Evolutionary conservation across 345 rosid genomes (phyloP).

Genomic region (Eucalyptus dawsonii): DNA sequence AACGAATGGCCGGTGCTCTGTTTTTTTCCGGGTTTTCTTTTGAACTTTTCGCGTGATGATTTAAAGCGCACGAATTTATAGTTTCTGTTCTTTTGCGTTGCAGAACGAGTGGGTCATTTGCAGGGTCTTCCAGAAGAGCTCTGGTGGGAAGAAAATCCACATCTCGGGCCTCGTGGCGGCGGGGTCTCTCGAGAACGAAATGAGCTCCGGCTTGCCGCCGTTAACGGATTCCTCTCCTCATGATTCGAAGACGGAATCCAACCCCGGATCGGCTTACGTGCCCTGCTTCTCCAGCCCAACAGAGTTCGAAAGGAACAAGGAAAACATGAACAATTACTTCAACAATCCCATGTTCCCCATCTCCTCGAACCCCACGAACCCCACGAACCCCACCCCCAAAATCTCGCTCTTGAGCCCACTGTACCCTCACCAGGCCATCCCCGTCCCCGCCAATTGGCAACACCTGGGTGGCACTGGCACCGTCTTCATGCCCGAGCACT

Average conservation of each 20-base stretch:
- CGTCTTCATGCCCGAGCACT: conserved; percentile 27
- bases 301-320: conserved; percentile 13
- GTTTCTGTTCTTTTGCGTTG: background rate
- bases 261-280: conserved; percentile 35
- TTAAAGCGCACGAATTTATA: background rate
- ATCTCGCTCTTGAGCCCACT: conserved; percentile 18
- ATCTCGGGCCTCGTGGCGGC: conserved; percentile 26
- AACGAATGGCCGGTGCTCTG: background rate
- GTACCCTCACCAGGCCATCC: conserved; percentile 12
- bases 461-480: conserved; percentile 1
- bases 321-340: background rate
- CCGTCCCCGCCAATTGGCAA: conserved; percentile 7
- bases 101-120: conserved; percentile 96
- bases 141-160: conserved; percentile 63
- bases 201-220: conserved; percentile 42
- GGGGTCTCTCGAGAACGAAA: conserved; percentile 27
- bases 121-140: conserved; percentile 71
- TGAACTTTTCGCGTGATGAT: background rate
- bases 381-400: conserved; percentile 2
- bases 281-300: conserved; percentile 73
- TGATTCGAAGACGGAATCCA: conserved; percentile 8
- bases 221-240: conserved; percentile 44
- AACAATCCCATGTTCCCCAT: conserved; percentile 22
- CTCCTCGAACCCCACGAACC: background rate
- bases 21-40: background rate